Percentiles rank a stretch among this genome's conserved stretches.
Evolutionary conservation across 345 rosid species (phyloP).

Genomic region (Lumnitzera racemosa): DNA sequence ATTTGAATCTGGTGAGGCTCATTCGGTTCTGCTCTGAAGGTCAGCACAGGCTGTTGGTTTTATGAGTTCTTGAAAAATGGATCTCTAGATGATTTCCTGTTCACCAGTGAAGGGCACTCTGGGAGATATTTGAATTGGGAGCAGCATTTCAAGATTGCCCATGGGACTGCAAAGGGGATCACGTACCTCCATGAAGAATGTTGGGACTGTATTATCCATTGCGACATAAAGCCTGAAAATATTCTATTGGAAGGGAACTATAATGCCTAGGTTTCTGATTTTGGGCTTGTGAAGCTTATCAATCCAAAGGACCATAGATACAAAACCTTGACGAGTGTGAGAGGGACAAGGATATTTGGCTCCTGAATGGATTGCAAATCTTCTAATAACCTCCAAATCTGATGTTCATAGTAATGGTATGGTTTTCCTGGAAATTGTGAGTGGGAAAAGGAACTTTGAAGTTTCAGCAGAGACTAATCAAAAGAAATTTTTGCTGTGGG

Average conservation of each 20-base stretch:
- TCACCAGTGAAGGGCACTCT: conserved; percentile 9
- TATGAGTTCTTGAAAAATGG: conserved; percentile 50
- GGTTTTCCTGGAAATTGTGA: conserved; percentile 41
- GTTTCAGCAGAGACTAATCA: conserved; percentile 14
- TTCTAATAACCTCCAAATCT: conserved; percentile 38
- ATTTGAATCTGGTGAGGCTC: conserved; percentile 42
- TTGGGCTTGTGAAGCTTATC: conserved; percentile 37
- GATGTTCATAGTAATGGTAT: conserved; percentile 55
- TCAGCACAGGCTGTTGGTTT: conserved; percentile 41
- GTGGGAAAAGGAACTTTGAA: conserved; percentile 44
- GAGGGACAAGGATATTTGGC: conserved; percentile 54
- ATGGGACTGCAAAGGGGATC: conserved; percentile 42
- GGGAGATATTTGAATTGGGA: conserved; percentile 32
- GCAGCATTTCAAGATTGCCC: conserved; percentile 36
- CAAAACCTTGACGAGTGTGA: conserved; percentile 25
- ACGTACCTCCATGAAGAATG: conserved; percentile 56
- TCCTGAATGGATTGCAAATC: conserved; percentile 44
- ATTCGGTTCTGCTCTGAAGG: conserved; percentile 50
- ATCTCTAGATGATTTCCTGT: conserved; percentile 41
- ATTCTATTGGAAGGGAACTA: conserved; percentile 34
- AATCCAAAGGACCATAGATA: conserved; percentile 30
- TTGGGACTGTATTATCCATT: conserved; percentile 37
- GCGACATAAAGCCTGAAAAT: conserved; percentile 44
- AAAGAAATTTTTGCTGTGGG: conserved; percentile 33
- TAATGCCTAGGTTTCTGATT: conserved; percentile 43